Conservation (phyloP, 495 filamentous ascomycete species). For the Ramalina intermedia region DNA sequence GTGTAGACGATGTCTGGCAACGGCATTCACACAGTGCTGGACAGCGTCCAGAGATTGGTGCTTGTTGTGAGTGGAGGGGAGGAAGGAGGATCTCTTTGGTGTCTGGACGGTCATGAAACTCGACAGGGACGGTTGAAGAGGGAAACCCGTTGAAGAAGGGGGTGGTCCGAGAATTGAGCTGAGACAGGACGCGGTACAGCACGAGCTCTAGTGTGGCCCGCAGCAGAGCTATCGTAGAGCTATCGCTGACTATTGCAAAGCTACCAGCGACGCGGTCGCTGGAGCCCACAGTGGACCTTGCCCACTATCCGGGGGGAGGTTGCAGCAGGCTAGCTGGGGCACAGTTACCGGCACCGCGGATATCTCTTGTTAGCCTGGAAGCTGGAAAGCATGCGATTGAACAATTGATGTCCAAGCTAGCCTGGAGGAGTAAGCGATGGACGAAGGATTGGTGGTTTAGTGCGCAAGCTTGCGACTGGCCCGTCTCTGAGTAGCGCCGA, state of each 20-base stretch:
- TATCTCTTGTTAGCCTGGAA: neutral
- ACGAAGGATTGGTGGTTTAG: neutral
- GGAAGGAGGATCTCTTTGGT: neutral
- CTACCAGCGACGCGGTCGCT: constrained; percentile 1
- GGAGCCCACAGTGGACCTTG: neutral
- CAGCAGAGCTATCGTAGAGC: no score
- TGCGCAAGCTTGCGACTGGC: constrained; percentile 1
- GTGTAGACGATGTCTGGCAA: neutral
- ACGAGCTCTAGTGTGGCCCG: neutral
- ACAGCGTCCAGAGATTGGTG: neutral
- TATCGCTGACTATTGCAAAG: neutral
- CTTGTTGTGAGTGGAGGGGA: neutral
- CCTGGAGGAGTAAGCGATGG: neutral
- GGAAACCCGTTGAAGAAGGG: neutral
- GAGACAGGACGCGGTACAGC: constrained; percentile 1
- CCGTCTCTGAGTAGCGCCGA: neutral
- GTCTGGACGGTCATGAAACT: neutral
- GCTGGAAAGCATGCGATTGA: constrained; percentile 13
- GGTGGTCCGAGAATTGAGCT: neutral
- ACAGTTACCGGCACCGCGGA: constrained; percentile 1
- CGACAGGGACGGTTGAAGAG: neutral
- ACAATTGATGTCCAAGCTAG: constrained; percentile 4
- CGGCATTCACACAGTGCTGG: neutral
- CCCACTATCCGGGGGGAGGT: neutral
- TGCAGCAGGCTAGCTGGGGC: constrained; percentile 3